These are phyloP conservation scores for Agaricus blazei DNA, from an alignment of 768 basidiomycete genomes.

Conservation along the genomic window DNA sequence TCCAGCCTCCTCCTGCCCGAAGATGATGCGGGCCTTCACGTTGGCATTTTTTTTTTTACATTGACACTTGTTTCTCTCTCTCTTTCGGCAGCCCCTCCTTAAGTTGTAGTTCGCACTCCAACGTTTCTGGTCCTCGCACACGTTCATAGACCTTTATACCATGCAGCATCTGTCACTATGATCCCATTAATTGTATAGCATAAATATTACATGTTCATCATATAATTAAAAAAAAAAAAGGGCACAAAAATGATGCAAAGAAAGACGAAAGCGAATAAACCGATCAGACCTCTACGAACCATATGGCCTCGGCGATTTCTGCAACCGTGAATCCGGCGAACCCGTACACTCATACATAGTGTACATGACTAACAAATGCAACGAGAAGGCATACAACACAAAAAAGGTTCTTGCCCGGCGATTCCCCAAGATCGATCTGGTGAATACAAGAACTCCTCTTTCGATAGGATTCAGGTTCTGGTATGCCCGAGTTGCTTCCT, in stretches of 20 bases:
- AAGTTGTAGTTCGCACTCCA: neutral
- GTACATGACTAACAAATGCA: constrained; percentile 81
- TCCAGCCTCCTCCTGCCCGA: constrained; percentile 12
- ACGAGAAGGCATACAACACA: constrained; percentile 74
- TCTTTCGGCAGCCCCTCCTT: too few relatives aligned
- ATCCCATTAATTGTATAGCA: constrained; percentile 13
- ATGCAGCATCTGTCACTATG: neutral
- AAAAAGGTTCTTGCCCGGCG: constrained; percentile 87
- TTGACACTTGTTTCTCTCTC: too few relatives aligned
- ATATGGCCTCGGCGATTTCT: constrained; percentile 48
- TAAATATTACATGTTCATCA: constrained; percentile 6
- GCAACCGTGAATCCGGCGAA: constrained; percentile 42
- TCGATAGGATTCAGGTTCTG: constrained; percentile 90
- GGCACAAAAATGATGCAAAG: neutral
- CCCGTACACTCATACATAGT: constrained; percentile 71
- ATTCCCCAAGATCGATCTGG: constrained; percentile 82
- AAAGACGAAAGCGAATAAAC: neutral
- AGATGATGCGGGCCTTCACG: neutral
- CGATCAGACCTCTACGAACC: constrained; percentile 15
- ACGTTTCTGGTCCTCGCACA: neutral
- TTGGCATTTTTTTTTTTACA: neutral
- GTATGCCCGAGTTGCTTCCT: constrained; percentile 96
- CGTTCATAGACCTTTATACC: neutral
- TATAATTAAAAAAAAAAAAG: constrained; percentile 10
- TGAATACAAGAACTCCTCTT: constrained; percentile 78